Conservation (phyloP, 331 rosid genomes). For the Pyracantha coccinea region DNA sequence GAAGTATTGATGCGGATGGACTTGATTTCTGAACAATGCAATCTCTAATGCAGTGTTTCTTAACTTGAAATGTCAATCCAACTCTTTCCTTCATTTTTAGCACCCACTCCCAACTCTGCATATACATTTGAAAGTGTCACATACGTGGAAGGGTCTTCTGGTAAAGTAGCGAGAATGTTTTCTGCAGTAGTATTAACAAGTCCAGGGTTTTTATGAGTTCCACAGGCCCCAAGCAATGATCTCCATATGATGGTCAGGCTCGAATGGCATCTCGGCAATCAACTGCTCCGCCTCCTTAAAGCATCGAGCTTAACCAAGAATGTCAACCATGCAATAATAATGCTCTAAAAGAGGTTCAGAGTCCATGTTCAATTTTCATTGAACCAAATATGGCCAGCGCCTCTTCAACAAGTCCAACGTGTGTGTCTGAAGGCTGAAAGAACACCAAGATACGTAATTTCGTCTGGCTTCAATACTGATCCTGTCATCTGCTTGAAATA, state of each 20-base stretch:
- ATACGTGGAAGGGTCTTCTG: conserved; percentile 64
- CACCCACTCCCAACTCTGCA: conserved; percentile 58
- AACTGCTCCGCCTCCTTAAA: conserved; percentile 49
- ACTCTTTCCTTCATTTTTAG: conserved; percentile 68
- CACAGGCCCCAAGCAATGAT: conserved; percentile 70
- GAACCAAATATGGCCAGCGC: conserved; percentile 52
- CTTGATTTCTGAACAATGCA: not conserved
- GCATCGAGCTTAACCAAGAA: conserved; percentile 62
- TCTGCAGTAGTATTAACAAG: conserved; percentile 47
- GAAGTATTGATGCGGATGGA: not conserved
- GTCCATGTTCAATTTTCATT: conserved; percentile 41
- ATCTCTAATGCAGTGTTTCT: conserved; percentile 16
- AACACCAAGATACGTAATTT: conserved; percentile 65
- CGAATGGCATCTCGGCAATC: conserved; percentile 60
- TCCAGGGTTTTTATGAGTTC: conserved; percentile 43
- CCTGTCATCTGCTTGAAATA: conserved; percentile 53
- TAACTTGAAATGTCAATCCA: conserved; percentile 72
- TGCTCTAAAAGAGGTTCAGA: conserved; percentile 56
- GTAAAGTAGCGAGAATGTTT: conserved; percentile 43
- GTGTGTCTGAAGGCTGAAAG: conserved; percentile 85
- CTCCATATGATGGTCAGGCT: conserved; percentile 66
- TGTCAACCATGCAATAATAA: conserved; percentile 82
- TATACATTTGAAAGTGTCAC: conserved; percentile 69
- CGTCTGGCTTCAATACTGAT: conserved; percentile 57
- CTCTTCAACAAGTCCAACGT: conserved; percentile 65